These are phyloP conservation scores for Podaxis carcinomalis DNA, from an alignment of 768 basidiomycete genomes.

Conservation along the genomic window DNA sequence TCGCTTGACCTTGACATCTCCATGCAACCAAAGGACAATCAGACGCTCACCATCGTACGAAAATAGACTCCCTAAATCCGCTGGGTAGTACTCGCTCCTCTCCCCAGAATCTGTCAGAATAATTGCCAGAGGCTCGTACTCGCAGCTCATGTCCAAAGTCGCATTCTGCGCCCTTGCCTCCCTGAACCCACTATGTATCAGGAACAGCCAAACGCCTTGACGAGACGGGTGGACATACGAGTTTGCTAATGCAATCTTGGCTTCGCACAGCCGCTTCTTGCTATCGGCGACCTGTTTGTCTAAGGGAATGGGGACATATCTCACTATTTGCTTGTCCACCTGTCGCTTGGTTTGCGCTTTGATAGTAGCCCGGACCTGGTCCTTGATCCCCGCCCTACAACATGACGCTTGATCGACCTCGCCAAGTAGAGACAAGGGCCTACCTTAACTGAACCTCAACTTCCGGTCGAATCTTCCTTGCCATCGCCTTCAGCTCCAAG, in stretches of 20 bases:
- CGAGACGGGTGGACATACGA: conserved; percentile 37
- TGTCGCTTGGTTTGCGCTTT: conserved; percentile 38
- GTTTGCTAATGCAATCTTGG: conserved; percentile 43
- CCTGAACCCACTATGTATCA: conserved; percentile 23
- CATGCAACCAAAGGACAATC: not conserved
- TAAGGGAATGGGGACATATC: conserved; percentile 45
- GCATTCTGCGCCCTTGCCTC: conserved; percentile 48
- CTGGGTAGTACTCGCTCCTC: conserved; percentile 43
- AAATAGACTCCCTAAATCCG: conserved; percentile 45
- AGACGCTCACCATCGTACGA: conserved; percentile 47
- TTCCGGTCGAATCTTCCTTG: conserved; percentile 12
- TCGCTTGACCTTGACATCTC: conserved; percentile 7
- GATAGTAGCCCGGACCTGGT: conserved; percentile 37
- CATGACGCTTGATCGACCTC: not conserved
- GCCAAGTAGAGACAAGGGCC: not conserved
- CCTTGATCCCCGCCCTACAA: conserved; percentile 30
- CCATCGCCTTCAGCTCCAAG: conserved; percentile 16
- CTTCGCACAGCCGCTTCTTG: conserved; percentile 36
- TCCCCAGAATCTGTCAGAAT: conserved; percentile 48
- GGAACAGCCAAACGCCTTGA: not conserved
- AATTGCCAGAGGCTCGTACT: conserved; percentile 40
- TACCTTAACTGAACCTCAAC: conserved; percentile 16
- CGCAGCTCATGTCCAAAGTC: conserved; percentile 30
- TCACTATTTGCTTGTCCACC: conserved; percentile 43
- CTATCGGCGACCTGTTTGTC: conserved; percentile 39